These are phyloP conservation scores for Poa annua DNA, from an alignment of 176 grass and related monocot genomes.

Conservation along the genomic window DNA sequence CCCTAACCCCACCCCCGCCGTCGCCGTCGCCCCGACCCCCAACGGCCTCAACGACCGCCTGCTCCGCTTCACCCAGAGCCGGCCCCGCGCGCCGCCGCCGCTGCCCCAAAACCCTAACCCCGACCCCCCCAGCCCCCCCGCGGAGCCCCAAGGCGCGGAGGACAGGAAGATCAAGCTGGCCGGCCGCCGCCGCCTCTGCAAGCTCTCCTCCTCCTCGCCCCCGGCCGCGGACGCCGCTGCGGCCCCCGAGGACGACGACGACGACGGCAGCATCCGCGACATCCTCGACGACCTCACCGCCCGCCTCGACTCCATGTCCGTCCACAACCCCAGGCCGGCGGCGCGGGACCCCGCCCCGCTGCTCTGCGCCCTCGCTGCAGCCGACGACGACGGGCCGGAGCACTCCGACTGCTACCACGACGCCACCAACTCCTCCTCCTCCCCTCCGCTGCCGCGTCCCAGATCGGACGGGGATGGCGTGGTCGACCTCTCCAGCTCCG, in stretches of 20 bases:
- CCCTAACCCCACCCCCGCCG: neutral
- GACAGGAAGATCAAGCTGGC: constrained; percentile 64
- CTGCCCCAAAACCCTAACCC: constrained; percentile 46
- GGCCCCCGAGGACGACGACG: neutral
- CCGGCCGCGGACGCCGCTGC: neutral
- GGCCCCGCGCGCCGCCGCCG: neutral
- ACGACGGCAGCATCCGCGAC: constrained; percentile 61
- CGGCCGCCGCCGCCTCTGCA: constrained; percentile 80
- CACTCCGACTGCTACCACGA: neutral
- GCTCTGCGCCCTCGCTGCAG: neutral
- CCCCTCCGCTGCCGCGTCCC: neutral
- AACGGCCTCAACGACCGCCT: constrained; percentile 88
- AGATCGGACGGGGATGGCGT: neutral
- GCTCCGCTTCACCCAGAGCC: constrained; percentile 52
- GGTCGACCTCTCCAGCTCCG: neutral
- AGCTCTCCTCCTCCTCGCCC: constrained; percentile 40
- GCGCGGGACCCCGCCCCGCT: neutral
- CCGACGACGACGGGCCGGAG: neutral
- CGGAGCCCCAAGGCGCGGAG: neutral
- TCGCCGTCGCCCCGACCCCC: constrained; percentile 54
- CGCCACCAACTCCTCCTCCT: neutral
- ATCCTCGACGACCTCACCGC: constrained; percentile 84
- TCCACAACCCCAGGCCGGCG: constrained; percentile 23
- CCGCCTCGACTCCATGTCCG: constrained; percentile 66
- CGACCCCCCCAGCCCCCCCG: constrained; percentile 34